phyloP scores from a whole-genome alignment of 2,329 filamentous ascomycete species.

The Talaromyces sp. region DNA sequence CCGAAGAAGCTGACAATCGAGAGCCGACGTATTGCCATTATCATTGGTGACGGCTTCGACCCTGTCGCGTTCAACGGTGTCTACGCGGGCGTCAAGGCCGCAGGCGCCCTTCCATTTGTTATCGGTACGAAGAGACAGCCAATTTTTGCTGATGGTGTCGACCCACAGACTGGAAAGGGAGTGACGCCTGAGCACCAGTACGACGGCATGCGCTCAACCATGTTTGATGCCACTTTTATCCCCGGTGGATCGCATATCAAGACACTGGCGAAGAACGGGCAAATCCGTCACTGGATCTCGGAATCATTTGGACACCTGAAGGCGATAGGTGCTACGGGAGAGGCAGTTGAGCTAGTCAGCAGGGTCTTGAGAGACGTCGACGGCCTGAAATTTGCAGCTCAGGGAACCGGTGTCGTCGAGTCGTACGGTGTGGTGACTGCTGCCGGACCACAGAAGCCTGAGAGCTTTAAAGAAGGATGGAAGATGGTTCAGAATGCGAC shows the following conservation, averaged over 20 bases:
- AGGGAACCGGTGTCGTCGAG: slow-evolving; percentile 51
- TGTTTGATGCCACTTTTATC: slow-evolving; percentile 76
- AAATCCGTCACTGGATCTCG: slow-evolving; percentile 70
- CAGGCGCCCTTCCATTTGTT: slow-evolving; percentile 63
- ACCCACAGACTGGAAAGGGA: slow-evolving; percentile 22
- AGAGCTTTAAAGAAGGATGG: slow-evolving; percentile 58
- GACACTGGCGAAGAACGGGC: slow-evolving; percentile 64
- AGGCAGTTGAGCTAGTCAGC: slow-evolving; percentile 62
- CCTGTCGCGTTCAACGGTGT: slow-evolving; percentile 60
- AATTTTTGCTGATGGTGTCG: slow-evolving; percentile 59
- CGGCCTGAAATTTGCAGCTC: slow-evolving; percentile 45
- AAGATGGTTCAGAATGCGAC: slow-evolving; percentile 63
- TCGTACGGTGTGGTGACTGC: slow-evolving; percentile 76
- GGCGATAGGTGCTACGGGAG: slow-evolving; percentile 69
- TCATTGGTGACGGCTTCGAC: slow-evolving; percentile 39
- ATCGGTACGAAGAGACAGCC: slow-evolving; percentile 64
- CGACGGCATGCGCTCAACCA: slow-evolving; percentile 68
- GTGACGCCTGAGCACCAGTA: slow-evolving; percentile 70
- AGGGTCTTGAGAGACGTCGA: slow-evolving; percentile 40
- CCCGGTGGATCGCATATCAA: slow-evolving; percentile 59
- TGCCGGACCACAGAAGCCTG: slow-evolving; percentile 45
- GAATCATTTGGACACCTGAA: slow-evolving; percentile 82
- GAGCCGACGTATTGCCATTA: slow-evolving; percentile 60
- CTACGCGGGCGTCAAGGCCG: slow-evolving; percentile 57
- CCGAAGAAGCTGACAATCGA: slow-evolving; percentile 62